phyloP scores from a whole-genome alignment of 345 rosid genomes.

The Sonneratia caseolaris region DNA sequence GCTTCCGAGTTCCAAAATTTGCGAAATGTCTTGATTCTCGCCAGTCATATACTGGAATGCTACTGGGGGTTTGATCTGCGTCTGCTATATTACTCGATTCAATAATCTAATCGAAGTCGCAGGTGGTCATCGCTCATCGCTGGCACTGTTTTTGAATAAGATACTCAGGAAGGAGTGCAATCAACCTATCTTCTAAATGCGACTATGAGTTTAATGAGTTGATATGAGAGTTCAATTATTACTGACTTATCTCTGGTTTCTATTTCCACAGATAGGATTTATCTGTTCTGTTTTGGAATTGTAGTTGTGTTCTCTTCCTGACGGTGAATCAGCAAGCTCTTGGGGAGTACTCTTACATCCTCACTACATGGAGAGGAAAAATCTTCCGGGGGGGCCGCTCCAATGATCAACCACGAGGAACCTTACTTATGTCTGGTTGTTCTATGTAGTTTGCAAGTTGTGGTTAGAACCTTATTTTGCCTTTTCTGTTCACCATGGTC shows the following conservation, averaged over 20 bases:
- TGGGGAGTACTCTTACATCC: background rate
- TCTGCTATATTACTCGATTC: background rate
- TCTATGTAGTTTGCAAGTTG: background rate
- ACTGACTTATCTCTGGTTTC: background rate
- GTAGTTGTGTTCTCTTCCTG: background rate
- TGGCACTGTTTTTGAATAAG: background rate
- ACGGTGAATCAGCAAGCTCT: background rate
- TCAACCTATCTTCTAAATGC: background rate
- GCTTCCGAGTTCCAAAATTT: background rate
- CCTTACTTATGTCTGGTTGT: background rate
- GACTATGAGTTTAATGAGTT: background rate
- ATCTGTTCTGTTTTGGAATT: background rate
- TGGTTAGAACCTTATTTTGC: background rate
- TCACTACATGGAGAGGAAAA: background rate
- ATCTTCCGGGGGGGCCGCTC: background rate
- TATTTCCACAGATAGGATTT: background rate
- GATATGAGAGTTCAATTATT: background rate
- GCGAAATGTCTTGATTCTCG: background rate
- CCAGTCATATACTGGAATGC: background rate
- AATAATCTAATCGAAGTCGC: background rate
- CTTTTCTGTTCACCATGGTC: background rate
- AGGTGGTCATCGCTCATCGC: background rate
- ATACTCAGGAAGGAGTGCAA: background rate
- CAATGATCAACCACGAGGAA: background rate
- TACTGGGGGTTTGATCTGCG: background rate